A percentile compares a stretch with the other conserved stretches of the same genome.
Evolutionary conservation across 2,329 filamentous ascomycete species (phyloP).

Genomic region (Verticillium klebahnii): DNA sequence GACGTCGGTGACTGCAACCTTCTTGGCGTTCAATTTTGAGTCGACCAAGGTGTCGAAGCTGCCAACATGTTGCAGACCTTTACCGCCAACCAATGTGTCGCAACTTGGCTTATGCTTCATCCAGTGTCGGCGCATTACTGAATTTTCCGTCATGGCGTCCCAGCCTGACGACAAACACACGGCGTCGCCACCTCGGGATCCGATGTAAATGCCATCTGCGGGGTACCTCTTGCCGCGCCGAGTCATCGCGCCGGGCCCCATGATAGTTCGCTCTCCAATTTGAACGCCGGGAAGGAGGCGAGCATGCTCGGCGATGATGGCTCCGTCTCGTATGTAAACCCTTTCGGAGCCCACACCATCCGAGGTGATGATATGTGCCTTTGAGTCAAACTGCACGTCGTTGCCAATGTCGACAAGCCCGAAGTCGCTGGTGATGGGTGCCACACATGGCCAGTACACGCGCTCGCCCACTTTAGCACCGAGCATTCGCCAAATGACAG

Average conservation of each 20-base stretch:
- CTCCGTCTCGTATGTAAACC: conserved; percentile 40
- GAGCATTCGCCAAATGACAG: conserved; percentile 42
- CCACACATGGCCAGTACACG: conserved; percentile 55
- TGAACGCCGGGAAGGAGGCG: conserved; percentile 45
- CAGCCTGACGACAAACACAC: conserved; percentile 30
- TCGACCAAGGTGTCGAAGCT: conserved; percentile 20
- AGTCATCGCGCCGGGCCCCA: conserved; percentile 50
- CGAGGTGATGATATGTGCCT: conserved; percentile 47
- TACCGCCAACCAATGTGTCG: conserved; percentile 12
- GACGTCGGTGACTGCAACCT: conserved; percentile 1
- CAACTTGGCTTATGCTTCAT: not conserved
- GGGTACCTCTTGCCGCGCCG: conserved; percentile 38
- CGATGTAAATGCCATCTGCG: conserved; percentile 43
- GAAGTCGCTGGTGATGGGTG: conserved; percentile 48
- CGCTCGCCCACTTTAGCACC: conserved; percentile 48
- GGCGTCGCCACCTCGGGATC: conserved; percentile 45
- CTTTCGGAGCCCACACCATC: conserved; percentile 44
- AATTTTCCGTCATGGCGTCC: conserved; percentile 7
- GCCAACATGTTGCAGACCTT: conserved; percentile 16
- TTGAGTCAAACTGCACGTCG: conserved; percentile 55
- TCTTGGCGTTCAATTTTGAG: not conserved
- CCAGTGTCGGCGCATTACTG: conserved; percentile 10
- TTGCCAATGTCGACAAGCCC: conserved; percentile 51
- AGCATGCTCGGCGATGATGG: conserved; percentile 55
- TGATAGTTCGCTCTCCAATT: conserved; percentile 41